Percentiles rank a stretch among this genome's conserved stretches.
phyloP scores from a whole-genome alignment of 2,329 filamentous ascomycete species.

The Colletotrichum sp. region DNA sequence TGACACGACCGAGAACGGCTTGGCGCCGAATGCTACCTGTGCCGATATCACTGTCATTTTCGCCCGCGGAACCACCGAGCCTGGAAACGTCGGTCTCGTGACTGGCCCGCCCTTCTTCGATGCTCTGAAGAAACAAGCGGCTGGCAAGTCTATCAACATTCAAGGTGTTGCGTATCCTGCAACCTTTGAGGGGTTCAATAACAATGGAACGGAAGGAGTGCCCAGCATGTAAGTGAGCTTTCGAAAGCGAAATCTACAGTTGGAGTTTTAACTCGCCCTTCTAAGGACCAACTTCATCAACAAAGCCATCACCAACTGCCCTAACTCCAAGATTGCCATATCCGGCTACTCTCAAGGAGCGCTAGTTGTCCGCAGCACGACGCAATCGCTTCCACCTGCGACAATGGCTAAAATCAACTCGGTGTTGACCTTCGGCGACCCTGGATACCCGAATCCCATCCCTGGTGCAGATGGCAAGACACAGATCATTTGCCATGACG shows the following conservation, averaged over 20 bases:
- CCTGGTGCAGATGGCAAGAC: conserved; percentile 22
- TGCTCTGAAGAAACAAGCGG: conserved; percentile 19
- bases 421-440: conserved; percentile 35
- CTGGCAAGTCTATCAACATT: conserved; percentile 21
- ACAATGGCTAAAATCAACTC: conserved; percentile 30
- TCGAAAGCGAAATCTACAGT: accelerated
- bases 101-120: conserved; percentile 28
- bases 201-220: conserved; percentile 23
- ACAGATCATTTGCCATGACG: conserved; percentile 26
- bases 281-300: conserved; percentile 36
- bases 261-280: background rate
- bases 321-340: conserved; percentile 26
- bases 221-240: conserved; percentile 25
- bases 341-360: conserved; percentile 33
- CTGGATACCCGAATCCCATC: conserved; percentile 23
- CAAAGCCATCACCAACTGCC: conserved; percentile 31
- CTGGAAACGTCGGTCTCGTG: conserved; percentile 30
- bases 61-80: conserved; percentile 34
- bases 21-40: conserved; percentile 24
- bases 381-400: conserved; percentile 22
- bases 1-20: background rate
- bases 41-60: conserved; percentile 32
- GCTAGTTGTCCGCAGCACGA: conserved; percentile 30
- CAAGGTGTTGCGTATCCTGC: conserved; percentile 32
- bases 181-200: conserved; percentile 29